Conservation (phyloP, 148 eudicot species). For the Tetragonia tetragonoides region DNA sequence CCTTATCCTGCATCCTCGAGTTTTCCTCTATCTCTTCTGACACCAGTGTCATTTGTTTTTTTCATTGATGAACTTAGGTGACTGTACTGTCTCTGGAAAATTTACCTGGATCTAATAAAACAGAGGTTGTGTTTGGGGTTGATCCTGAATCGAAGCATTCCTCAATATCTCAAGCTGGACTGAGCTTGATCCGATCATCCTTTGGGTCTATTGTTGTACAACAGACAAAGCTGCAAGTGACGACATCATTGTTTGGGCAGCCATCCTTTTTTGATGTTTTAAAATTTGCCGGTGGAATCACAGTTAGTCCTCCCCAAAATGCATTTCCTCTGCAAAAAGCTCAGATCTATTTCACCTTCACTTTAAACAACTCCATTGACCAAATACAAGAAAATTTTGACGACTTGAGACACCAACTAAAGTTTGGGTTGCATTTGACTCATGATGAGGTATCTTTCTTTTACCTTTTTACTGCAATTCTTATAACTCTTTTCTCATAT, state of each 20-base stretch:
- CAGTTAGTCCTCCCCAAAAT: conserved; percentile 58
- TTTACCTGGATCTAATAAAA: conserved; percentile 49
- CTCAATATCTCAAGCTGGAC: conserved; percentile 39
- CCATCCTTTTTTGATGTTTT: conserved; percentile 77
- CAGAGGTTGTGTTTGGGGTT: conserved; percentile 68
- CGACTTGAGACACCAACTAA: conserved; percentile 65
- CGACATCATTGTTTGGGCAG: conserved; percentile 58
- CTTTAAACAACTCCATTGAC: conserved; percentile 69
- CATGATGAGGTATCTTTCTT: conserved; percentile 58
- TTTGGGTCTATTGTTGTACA: conserved; percentile 54
- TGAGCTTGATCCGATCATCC: conserved; percentile 59
- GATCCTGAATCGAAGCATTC: conserved; percentile 56
- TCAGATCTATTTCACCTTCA: conserved; percentile 83
- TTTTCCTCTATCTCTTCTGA: conserved; percentile 10
- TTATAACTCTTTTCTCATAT: background rate
- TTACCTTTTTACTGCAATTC: background rate
- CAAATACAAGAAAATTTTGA: conserved; percentile 64
- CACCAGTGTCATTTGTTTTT: background rate
- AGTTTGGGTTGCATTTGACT: conserved; percentile 64
- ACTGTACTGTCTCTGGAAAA: conserved; percentile 50
- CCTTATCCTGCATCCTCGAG: conserved; percentile 5
- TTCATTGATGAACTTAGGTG: conserved; percentile 46
- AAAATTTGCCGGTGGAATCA: conserved; percentile 85
- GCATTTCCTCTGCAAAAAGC: conserved; percentile 76
- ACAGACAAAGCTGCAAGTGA: conserved; percentile 48